Base-by-base conservation (phyloP, 768 basidiomycete species). In the Crucibulum laeve region DNA sequence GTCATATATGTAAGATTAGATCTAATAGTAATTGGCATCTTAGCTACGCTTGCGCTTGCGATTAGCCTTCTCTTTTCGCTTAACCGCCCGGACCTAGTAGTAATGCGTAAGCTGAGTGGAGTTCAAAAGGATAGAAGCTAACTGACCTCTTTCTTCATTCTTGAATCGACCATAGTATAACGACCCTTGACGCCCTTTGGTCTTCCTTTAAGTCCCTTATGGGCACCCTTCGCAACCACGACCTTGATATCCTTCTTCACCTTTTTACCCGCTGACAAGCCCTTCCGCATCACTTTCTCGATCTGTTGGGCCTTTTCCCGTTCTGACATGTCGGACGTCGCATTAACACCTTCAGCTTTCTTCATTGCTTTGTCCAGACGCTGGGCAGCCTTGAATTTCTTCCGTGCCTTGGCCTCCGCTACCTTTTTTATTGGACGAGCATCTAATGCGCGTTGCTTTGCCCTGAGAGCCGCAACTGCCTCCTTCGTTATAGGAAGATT, bases 361-460 rank as follows among this genome's bases (percentile, higher is more conserved):
- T 91, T 95, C 77, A 91, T 79, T 7, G 91, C 89, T 63, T 91
- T 95, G 55, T 94, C 91, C 10, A 97, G 67, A 37, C 83, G 76
- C 52, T 88, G 87, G 10, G 78, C 74, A 8, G 93, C 91, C 64
- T 84, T 91, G 59, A 90, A 68, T 69, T 97, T 97, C 68, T 99
- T 99, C 49, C 96, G 79, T 22, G 91, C 93, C 64, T 98, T 98
- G 11, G 96, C 96, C 66, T 98, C 96, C 6, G 95, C 96, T 5
- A 98, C 80, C 73, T 99, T 99, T 71, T 96, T 98, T 68, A 99
- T 98, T 14, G 96, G 96, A 19, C 96, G 82, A 1, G 95, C 92
- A 59, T 99, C 93, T 38, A 99, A 71, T 11, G 92, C 90, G 10
- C 95, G 86, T 65, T 94, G 89, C 63, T 89, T 91, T 17, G 87